A percentile compares a stretch with the other conserved stretches of the same genome.
phyloP scores from a whole-genome alignment of 1,284 basidiomycete genomes.

The Ustilago sp. region DNA sequence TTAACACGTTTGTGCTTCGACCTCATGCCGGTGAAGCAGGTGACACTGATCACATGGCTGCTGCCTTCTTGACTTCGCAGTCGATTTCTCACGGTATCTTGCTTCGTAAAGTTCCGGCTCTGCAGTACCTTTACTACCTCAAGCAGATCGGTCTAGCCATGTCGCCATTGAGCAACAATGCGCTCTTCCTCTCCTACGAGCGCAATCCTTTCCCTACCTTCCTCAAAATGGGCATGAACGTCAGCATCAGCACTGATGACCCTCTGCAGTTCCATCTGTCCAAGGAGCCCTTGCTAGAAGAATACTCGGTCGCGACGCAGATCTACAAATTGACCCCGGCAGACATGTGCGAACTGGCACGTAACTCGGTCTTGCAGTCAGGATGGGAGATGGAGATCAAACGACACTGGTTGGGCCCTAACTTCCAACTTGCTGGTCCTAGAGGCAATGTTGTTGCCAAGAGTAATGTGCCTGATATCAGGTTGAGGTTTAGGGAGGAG shows the following conservation, averaged over 20 bases:
- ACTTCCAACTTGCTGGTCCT: slow-evolving; percentile 79
- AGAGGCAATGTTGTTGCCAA: slow-evolving; percentile 64
- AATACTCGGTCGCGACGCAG: slow-evolving; percentile 93
- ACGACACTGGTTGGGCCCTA: slow-evolving; percentile 81
- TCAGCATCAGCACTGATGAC: slow-evolving; percentile 95
- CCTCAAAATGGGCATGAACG: slow-evolving; percentile 95
- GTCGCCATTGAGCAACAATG: slow-evolving; percentile 98
- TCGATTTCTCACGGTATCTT: slow-evolving; percentile 99
- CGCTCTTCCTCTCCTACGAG: slow-evolving; percentile 95
- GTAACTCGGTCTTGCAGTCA: slow-evolving; percentile 94
- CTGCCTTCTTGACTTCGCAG: slow-evolving; percentile 94
- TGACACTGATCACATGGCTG: slow-evolving; percentile 95
- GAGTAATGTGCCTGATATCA: slow-evolving; percentile 93
- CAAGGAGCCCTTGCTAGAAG: slow-evolving; percentile 88
- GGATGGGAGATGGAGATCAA: slow-evolving; percentile 99
- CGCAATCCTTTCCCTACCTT: slow-evolving; percentile 97
- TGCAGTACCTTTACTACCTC: slow-evolving; percentile 79
- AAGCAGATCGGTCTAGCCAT: slow-evolving; percentile 78
- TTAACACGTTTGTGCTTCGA: slow-evolving; percentile 94
- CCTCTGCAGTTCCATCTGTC: slow-evolving; percentile 73
- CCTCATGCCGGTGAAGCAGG: slow-evolving; percentile 98
- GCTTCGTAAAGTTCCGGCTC: slow-evolving; percentile 93
- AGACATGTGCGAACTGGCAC: slow-evolving; percentile 85
- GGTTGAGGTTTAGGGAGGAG: slow-evolving; percentile 87
- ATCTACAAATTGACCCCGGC: slow-evolving; percentile 68